Evolutionary conservation across 371 early-diverging fungal genomes (phyloP), one percentile per base, ranked within the genome.

Genomic region (Chytridiales sp.): DNA sequence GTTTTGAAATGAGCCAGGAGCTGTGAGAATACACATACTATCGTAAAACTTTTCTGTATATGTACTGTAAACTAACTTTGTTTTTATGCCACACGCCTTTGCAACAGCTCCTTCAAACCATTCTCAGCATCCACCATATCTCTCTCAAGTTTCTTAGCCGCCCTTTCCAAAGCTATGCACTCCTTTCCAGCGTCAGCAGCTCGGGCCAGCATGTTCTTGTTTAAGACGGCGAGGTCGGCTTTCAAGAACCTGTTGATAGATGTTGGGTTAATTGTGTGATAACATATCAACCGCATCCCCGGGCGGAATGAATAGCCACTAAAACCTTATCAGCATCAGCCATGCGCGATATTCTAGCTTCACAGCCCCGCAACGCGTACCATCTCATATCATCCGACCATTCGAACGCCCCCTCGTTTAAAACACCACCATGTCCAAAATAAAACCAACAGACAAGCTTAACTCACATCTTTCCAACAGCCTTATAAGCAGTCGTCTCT

Each of bases 391-490:
- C n/a, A n/a, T n/a, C n/a, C n/a, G n/a, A n/a, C n/a, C n/a, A n/a
- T n/a, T n/a, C n/a, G n/a, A n/a, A n/a, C n/a, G n/a, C n/a, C n/a
- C n/a, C n/a, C n/a, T n/a, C n/a, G n/a, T n/a, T n/a, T n/a, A n/a
- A n/a, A n/a, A n/a, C n/a, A n/a, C n/a, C n/a, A 31, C 8, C 5
- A 59, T 30, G 54, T 57, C 38, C 31, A 43, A 42, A 6, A 65
- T 17, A 47, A 29, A 24, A 47, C 4, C 26, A 29, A 31, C n/a
- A 50, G 0, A 57, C 38, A 32, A 49, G 26, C 24, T 61, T 19
- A 27, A n/a, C 54, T 54, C 42, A 74, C 77, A 71, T 71, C 42
- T 64, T 66, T n/a, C 78, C 78, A 19, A 77, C 73, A n/a, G 75
- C 49, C 44, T 67, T 62, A 61, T 77, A 77, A 2, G 75, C 67